Evolutionary conservation across 2,329 filamentous ascomycete genomes (phyloP), one percentile per base, ranked within the genome.

Genomic region (Nemania sp.): DNA sequence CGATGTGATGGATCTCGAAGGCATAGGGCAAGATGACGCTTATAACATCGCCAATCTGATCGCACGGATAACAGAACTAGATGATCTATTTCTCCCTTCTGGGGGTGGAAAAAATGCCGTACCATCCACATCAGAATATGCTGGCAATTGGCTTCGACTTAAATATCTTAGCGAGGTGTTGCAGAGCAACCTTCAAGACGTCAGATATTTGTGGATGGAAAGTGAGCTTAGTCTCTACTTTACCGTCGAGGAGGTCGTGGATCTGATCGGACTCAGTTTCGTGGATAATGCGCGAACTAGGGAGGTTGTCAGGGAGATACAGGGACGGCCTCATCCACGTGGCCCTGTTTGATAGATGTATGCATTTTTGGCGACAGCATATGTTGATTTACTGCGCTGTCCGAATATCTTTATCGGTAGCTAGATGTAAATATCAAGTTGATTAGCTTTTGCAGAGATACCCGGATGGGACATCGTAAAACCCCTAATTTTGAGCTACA

Each of bases 181-280:
- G 60, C 84, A 88, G 72, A 86, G 83, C 61, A 86, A 87, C 63
- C 72, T 87, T 48, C 80, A 80, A 57, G 84, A 87, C 57, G 80
- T 88, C 51, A 77, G 75, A 52, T 86, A 76, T 58, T 68, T 88
- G 31, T 88, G 84, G 84, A 77, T 80, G 63, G 83, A 88, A 58
- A 84, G 83, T 68, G 83, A 86, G 67, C 72, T 88, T 36, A 85
- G 83, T 58, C 66, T 86, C 31, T 84, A 86, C 67, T 87, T 86
- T 61, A 76, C 79, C 0, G 76, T 73, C 6, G 77, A 78, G 4
- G 84, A 87, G 71, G 81, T 86, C 12, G 70, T 86, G 28, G 83
- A 88, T 57, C 66, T 88, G 62, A 80, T 87, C 40, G 75, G 78
- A 45, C 75, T 83, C 17, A 86, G 83, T 66, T 88, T 88, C 62